Conservation (phyloP, 2,329 filamentous ascomycete species). For the Stagonosporopsis vannaccii region DNA sequence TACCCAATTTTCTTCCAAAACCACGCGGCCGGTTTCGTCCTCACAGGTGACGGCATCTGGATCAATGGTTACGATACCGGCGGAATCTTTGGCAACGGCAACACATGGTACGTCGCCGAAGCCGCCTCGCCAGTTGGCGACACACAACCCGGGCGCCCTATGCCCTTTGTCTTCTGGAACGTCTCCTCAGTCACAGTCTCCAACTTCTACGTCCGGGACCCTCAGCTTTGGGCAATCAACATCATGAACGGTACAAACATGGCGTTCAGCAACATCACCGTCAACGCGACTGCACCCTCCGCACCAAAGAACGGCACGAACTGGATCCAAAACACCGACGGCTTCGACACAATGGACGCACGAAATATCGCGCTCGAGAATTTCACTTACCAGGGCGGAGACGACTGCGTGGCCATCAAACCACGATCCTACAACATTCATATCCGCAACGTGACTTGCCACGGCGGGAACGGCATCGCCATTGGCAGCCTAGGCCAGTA, state of each 20-base stretch:
- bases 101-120: slow-evolving; percentile 8
- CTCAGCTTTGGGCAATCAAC: slow-evolving; percentile 9
- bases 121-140: slow-evolving; percentile 6
- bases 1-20: slow-evolving; percentile 8
- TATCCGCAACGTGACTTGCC: slow-evolving; percentile 3
- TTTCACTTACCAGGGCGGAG: slow-evolving; percentile 7
- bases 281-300: slow-evolving; percentile 4
- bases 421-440: slow-evolving; percentile 1
- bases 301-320: slow-evolving; percentile 5
- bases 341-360: slow-evolving; percentile 9
- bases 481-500: slow-evolving; percentile 10
- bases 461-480: slow-evolving; percentile 7
- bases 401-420: slow-evolving; percentile 8
- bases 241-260: slow-evolving; percentile 12
- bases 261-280: slow-evolving; percentile 8
- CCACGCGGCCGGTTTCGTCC: slow-evolving; percentile 5
- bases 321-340: slow-evolving; percentile 9
- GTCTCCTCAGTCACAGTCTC: slow-evolving; percentile 1
- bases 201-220: slow-evolving; percentile 10
- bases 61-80: slow-evolving; percentile 9
- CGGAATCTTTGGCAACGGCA: slow-evolving; percentile 6
- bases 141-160: slow-evolving; percentile 6
- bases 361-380: slow-evolving; percentile 2
- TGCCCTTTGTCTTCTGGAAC: slow-evolving; percentile 12
- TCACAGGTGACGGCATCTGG: slow-evolving; percentile 4